Evolutionary conservation across 768 basidiomycete genomes (phyloP), one percentile per base, ranked within the genome.

Genomic region (Piloderma croceum): DNA sequence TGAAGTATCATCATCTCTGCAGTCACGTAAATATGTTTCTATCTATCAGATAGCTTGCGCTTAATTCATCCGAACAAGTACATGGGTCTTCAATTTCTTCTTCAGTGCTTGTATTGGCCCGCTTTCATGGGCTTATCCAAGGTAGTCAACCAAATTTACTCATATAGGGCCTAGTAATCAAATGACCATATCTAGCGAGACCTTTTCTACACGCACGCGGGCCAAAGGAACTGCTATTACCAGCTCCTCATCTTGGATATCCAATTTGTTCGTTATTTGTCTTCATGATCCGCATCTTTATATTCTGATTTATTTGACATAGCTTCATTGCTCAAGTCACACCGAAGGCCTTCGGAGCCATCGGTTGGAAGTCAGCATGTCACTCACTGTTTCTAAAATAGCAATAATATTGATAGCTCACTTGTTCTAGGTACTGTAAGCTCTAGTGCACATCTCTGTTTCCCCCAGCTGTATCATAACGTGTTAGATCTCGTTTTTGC

Each of bases 51-150:
- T n/a, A n/a, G n/a, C n/a, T n/a, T n/a, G n/a, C n/a, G n/a, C n/a
- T n/a, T n/a, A n/a, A n/a, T n/a, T n/a, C n/a, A n/a, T n/a, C n/a
- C n/a, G n/a, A n/a, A n/a, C n/a, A n/a, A n/a, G n/a, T n/a, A 71
- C 67, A 12, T 70, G 69, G 68, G 46, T 71, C 25, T 71, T 70
- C 62, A 69, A 70, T 45, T 68, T 70, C 58, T 68, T 69, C 57
- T 71, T 70, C 49, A 66, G 63, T 38, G 59, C 67, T 3, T 69
- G 67, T 37, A 69, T 71, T 24, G 70, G 69, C 1, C 69, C 69
- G 6, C 53, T 70, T 6, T 67, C 65, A 1, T 72, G 70, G 70
- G 70, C 70, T 72, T 13, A 68, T 53, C 27, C 27, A 29, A 15
- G 56, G 52, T 23, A 20, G n/a, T n/a, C n/a, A n/a, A n/a, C n/a